Evolutionary conservation across 2,329 filamentous ascomycete species (phyloP), one percentile per base, ranked within the genome.

Genomic region (Westerdykella aurantiaca): DNA sequence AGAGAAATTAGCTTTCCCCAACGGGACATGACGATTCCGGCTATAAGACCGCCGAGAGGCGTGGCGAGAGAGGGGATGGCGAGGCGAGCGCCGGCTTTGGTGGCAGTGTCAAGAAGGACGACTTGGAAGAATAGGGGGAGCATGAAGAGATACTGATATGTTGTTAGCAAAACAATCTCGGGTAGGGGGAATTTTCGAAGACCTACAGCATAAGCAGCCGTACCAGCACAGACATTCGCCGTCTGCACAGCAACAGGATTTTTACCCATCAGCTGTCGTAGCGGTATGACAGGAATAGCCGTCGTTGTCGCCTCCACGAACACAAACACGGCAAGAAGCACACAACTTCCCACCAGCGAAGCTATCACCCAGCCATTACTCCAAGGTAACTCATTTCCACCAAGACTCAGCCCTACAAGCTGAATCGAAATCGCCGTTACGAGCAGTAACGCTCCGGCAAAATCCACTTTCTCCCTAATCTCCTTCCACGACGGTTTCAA

Each of bases 121-220:
- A 82, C 83, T 61, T 88, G 85, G 68, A 87, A 74, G 45, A 73
- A 69, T 0, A 75, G 57, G 1, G 72, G 71, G 1, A 73, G 60
- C 37, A 67, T 73, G 51, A 75, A 75, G n/a, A 75, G 63, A 44
- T 71, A 73, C 69, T 16, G 5, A 18, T 31, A 39, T 1, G 31
- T 22, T 5, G 25, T 3, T 39, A 3, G 14, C 6, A 17, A 44
- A 23, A 7, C 25, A n/a, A 33, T 14, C 14, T 16, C 16, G 21
- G 11, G 4, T 7, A 7, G 11, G 25, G n/a, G 12, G 13, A 10
- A 9, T 13, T 33, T 25, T 2, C 22, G 22, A 21, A 22, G 18
- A 69, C 77, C 61, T 58, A 82, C 80, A 13, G 78, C 79, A 58
- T 83, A 84, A 1, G 78, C 78, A 7, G 79, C 73, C 60, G 82